Evolutionary conservation across 1,284 basidiomycete species (phyloP).

Genomic region (Pascua sp.): DNA sequence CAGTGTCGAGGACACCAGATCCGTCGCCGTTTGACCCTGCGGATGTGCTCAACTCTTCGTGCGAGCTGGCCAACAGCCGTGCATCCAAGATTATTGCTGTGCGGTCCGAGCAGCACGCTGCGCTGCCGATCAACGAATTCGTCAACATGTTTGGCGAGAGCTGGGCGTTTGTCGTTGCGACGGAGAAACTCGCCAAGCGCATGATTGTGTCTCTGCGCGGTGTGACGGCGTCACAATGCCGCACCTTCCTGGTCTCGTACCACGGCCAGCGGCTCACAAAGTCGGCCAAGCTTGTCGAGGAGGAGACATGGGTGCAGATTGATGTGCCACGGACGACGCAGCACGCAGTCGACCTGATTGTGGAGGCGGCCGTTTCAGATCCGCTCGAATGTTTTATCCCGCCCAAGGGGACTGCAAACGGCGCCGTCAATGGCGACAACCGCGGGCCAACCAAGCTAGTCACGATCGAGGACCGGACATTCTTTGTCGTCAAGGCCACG

Average conservation of each 20-base stretch:
- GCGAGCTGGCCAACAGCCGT: conserved; percentile 78
- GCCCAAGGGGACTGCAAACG: conserved; percentile 15
- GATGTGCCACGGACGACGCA: conserved; percentile 70
- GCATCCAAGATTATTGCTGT: conserved; percentile 71
- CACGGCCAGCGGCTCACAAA: conserved; percentile 77
- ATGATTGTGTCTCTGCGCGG: conserved; percentile 92
- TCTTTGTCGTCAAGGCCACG: conserved; percentile 83
- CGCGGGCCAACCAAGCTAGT: conserved; percentile 61
- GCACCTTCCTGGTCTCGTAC: conserved; percentile 78
- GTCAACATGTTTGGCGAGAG: conserved; percentile 75
- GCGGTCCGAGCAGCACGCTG: conserved; percentile 72
- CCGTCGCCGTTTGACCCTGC: conserved; percentile 56
- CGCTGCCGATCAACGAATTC: conserved; percentile 70
- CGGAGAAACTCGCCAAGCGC: conserved; percentile 75
- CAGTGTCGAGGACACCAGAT: conserved; percentile 6
- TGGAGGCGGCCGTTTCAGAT: conserved; percentile 78
- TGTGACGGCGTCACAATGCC: conserved; percentile 78
- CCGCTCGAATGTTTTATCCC: conserved; percentile 63
- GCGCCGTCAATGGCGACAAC: conserved; percentile 4
- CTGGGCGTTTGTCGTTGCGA: conserved; percentile 83
- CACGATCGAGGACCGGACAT: conserved; percentile 75
- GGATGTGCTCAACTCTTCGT: conserved; percentile 72
- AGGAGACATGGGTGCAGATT: conserved; percentile 58
- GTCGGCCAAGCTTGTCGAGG: conserved; percentile 75
- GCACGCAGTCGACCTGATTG: conserved; percentile 65